These are phyloP conservation scores for Hygrocybe coccinea DNA, from an alignment of 768 basidiomycete species.

Conservation along the genomic window DNA sequence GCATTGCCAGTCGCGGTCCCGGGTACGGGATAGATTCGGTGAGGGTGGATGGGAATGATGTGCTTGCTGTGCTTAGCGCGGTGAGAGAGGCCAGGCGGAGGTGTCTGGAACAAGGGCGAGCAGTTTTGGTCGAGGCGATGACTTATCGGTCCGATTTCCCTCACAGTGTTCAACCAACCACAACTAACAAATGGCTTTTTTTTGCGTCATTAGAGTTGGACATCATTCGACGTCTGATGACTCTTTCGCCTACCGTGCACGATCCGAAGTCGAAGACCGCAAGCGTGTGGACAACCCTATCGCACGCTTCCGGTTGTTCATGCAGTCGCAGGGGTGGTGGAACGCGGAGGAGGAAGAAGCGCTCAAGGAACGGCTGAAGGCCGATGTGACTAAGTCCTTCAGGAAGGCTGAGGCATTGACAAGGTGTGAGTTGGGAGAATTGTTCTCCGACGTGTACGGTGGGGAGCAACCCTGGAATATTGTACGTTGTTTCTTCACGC, in stretches of 20 bases:
- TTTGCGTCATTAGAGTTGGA: constrained; percentile 67
- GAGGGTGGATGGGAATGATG: constrained; percentile 90
- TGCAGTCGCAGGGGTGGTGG: constrained; percentile 88
- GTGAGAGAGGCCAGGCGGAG: constrained; percentile 65
- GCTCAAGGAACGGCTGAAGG: constrained; percentile 61
- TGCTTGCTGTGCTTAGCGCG: constrained; percentile 75
- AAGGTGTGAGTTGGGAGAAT: constrained; percentile 64
- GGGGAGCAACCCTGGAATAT: constrained; percentile 82
- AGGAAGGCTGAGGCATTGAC: constrained; percentile 68
- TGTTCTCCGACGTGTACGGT: constrained; percentile 86
- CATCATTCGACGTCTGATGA: constrained; percentile 96
- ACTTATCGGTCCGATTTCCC: constrained; percentile 63
- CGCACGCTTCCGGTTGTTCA: constrained; percentile 74
- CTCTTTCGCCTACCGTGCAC: constrained; percentile 86
- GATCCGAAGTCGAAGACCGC: constrained; percentile 86
- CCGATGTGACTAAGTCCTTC: constrained; percentile 74
- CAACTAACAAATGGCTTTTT: neutral
- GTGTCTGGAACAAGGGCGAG: constrained; percentile 73
- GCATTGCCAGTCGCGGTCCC: constrained; percentile 86
- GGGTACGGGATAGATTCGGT: constrained; percentile 90
- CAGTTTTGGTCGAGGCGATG: constrained; percentile 86
- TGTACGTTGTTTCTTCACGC: constrained; percentile 42
- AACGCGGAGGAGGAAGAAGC: constrained; percentile 65
- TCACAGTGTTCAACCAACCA: constrained; percentile 1
- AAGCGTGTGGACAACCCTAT: constrained; percentile 90